Base-by-base conservation (phyloP, 2,329 filamentous ascomycete species). In the Parascedosporium putredinis region DNA sequence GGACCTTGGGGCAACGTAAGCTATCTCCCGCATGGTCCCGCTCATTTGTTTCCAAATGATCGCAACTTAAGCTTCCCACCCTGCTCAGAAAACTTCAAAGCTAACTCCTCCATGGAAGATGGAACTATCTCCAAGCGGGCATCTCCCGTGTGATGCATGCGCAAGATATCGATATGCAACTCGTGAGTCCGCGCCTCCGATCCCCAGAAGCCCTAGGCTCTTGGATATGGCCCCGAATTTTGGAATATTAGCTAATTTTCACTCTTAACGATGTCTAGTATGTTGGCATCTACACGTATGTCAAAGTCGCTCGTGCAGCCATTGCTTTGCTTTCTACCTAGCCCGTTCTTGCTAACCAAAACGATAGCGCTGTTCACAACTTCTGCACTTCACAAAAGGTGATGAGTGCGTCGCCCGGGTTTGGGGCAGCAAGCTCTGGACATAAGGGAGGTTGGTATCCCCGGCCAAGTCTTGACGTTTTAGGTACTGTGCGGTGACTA, bases 381-480 rank as follows among this genome's bases (percentile, higher is more conserved):
- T 98, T 98, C 68, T 98, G 93, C 67, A 98, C 93, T 51, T 95
- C 93, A 22, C 93, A 97, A 67, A 97, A 97, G 66, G 43, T 50
- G 5, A 40, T 50, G 42, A 33, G 34, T 8, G 12, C 27, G 24
- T 40, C 22, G 18, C 18, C 23, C 36, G 38, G 29, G 34, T 82
- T 90, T 42, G 78, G 79, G n/a, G 74, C 78, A 48, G 68, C 67
- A 12, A 61, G 62, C 12, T 62, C 65, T n/a, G 60, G 63, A 51
- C 62, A 72, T 59, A 64, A 66, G 55, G 89, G 89, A 66, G 87
- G 87, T 82, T 71, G 43, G 65, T 56, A 38, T 33, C 49, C 20
- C 38, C 38, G 20, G 12, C 38, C 22, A 8, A 36, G 36, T 38
- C 16, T 14, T 20, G 18, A 34, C 3, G 34, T 42, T 12, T 25